These are phyloP conservation scores for Dorcoceras hygrometricum DNA, from an alignment of 257 asterid species.

Conservation along the genomic window DNA sequence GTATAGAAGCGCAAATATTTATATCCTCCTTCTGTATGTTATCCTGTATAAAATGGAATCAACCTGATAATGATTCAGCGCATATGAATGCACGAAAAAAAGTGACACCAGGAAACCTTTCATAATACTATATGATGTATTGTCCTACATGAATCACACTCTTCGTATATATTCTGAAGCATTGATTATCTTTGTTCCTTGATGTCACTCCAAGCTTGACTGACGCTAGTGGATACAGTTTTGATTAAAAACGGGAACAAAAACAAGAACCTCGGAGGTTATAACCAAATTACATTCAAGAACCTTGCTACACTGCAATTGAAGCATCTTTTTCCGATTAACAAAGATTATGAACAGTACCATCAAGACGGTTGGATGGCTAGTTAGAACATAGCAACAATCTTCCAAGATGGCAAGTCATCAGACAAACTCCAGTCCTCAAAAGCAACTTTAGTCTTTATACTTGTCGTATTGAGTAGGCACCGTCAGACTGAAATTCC, in stretches of 20 bases:
- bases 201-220: not conserved
- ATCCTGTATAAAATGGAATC: no score
- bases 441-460: slow-evolving; percentile 11
- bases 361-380: not conserved
- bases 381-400: not conserved
- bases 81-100: not conserved
- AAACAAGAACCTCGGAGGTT: not conserved
- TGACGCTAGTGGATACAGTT: not conserved
- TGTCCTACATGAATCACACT: not conserved
- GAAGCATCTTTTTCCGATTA: not conserved
- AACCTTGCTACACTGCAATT: not conserved
- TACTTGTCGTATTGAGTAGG: slow-evolving; percentile 11
- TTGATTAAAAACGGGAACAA: not conserved
- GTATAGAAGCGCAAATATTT: not conserved
- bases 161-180: not conserved
- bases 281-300: not conserved
- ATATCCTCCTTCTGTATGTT: not conserved
- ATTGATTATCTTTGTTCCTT: not conserved
- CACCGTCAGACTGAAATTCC: slow-evolving; percentile 24
- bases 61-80: not conserved
- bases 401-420: not conserved
- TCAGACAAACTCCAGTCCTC: slow-evolving; percentile 5
- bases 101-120: not conserved
- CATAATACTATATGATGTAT: not conserved
- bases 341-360: not conserved